Evolutionary conservation across 768 basidiomycete species (phyloP).

Genomic region (Antrodiella citrinella): DNA sequence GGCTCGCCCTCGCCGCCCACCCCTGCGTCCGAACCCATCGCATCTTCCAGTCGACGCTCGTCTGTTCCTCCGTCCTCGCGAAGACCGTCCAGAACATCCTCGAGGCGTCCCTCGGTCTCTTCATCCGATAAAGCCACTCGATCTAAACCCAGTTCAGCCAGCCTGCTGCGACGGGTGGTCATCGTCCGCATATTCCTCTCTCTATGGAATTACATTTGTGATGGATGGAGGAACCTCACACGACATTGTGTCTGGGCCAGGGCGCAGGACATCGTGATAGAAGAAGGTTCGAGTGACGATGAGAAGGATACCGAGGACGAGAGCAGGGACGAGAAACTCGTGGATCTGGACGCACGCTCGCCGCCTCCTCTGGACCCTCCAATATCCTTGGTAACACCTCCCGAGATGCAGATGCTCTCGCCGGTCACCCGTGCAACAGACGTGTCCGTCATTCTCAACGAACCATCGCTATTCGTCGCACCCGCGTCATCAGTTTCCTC

Average conservation of each 20-base stretch:
- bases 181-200: constrained; percentile 62
- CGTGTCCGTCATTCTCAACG: background rate
- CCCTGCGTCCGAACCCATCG: constrained; percentile 6
- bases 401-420: background rate
- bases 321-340: constrained; percentile 22
- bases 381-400: constrained; percentile 13
- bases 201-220: constrained; percentile 62
- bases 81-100: constrained; percentile 10
- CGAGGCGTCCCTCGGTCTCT: constrained; percentile 17
- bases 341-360: constrained; percentile 16
- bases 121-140: constrained; percentile 17
- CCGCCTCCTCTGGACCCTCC: constrained; percentile 23
- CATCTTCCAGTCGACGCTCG: constrained; percentile 8
- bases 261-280: constrained; percentile 19
- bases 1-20: constrained; percentile 8
- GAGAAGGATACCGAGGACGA: constrained; percentile 30
- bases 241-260: constrained; percentile 14
- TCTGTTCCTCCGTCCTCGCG: background rate
- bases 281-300: constrained; percentile 23
- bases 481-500: constrained; percentile 11
- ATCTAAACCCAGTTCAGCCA: constrained; percentile 8
- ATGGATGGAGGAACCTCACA: constrained; percentile 46
- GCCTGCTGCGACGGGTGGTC: constrained; percentile 43
- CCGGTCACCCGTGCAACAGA: constrained; percentile 1
- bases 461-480: background rate